Base-by-base conservation (phyloP, 2,329 filamentous ascomycete species). In the Tolypocladium sp. region DNA sequence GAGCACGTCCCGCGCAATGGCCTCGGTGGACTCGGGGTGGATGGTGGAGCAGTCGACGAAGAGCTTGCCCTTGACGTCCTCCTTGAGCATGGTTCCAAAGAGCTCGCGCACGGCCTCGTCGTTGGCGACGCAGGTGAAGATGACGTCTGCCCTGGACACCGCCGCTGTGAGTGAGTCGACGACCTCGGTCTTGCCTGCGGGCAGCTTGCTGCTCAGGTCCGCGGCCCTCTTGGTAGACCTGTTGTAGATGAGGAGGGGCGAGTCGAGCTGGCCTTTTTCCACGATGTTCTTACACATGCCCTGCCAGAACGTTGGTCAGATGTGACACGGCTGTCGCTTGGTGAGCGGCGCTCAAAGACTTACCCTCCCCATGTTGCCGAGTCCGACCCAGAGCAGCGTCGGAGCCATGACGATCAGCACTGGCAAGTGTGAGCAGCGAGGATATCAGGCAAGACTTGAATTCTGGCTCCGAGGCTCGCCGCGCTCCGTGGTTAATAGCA, bases 31-130 rank as follows among this genome's bases (percentile, higher is more conserved):
- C 58, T 92, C 88, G 0, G 92, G 92, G 71, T 94, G 89, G 41
- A 96, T 84, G 33, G 92, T 96, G 4, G 90, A 94, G 79, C 89
- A 92, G 69, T 96, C 92, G 38, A 96, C 82, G 64, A 96, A 87
- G 20, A 94, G 77, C 76, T 96, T 96, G 62, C 84, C 86, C 35
- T 79, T 79, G 22, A 90, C 74, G 59, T 84, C 76, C 35, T 54
- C 59, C 22, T 74, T 69, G 4, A 91, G 74, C 37, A 88, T 82
- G 3, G 79, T 70, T 49, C 79, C 72, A 61, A 91, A 80, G 25
- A 85, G 83, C 5, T 81, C 75, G 59, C 84, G 81, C 51, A 95
- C 84, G 6, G 89, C 89, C 3, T 82, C 77, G 70, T 96, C 92
- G 69, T 94, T 88, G 64, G 88, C 84, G 4, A 96, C 79, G 69